phyloP scores from a whole-genome alignment of 2,329 filamentous ascomycete species.

The Colletotrichum lentis region DNA sequence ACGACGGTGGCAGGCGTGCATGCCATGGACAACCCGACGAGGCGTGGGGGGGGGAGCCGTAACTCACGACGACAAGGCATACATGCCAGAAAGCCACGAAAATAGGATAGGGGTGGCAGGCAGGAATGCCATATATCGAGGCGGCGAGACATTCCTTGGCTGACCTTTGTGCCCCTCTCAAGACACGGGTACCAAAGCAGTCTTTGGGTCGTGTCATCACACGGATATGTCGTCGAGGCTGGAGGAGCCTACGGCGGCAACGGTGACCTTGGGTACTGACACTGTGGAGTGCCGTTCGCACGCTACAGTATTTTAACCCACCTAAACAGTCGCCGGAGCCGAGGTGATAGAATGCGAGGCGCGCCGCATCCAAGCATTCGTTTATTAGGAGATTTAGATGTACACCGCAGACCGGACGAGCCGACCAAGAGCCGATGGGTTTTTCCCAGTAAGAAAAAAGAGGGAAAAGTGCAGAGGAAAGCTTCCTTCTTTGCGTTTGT shows the following conservation, averaged over 20 bases:
- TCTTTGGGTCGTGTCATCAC: background rate
- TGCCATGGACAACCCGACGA: background rate
- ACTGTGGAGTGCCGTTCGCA: background rate
- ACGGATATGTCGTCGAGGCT: background rate
- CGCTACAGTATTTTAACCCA: background rate
- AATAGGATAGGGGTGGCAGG: background rate
- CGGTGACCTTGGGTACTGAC: background rate
- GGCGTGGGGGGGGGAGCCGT: slow-evolving; percentile 3
- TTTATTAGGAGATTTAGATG: background rate
- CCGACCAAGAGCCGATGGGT: background rate
- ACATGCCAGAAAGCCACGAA: background rate
- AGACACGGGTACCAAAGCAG: background rate
- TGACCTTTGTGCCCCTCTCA: background rate
- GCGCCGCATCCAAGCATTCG: background rate
- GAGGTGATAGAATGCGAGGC: background rate
- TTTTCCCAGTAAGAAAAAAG: background rate
- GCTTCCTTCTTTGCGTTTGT: slow-evolving; percentile 4
- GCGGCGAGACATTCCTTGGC: slow-evolving; percentile 15
- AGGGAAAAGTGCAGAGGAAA: background rate
- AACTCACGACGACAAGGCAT: background rate
- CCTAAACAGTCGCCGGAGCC: background rate
- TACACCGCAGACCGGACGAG: background rate
- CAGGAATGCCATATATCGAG: background rate
- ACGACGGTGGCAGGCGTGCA: slow-evolving; percentile 1
- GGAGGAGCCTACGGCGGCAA: background rate